Evolutionary conservation across 1,139 yeast genomes (phyloP), one percentile per base, ranked within the genome.

Genomic region (Trichomonascaceae sp.): DNA sequence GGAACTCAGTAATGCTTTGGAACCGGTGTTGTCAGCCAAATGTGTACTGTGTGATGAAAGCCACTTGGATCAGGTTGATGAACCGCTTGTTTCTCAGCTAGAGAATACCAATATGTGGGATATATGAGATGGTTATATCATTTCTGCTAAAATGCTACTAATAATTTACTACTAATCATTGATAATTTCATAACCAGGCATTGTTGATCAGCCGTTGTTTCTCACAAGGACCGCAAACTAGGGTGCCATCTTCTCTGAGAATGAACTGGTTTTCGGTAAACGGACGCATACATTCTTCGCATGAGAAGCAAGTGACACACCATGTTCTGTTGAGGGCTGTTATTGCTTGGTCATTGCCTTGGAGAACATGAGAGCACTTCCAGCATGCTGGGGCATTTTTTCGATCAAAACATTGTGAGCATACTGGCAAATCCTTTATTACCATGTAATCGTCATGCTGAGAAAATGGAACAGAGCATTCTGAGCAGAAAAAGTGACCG

Each of bases 11-110:
- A 73, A 57, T 56, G 83, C 81, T 53, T 70, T 90, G 50, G 95
- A 88, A 60, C 72, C 74, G 1, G 66, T 87, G 10, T 70, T 90
- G 47, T 74, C 84, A 0, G 78, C 79, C 41, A 87, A 84, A 60
- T 93, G 99, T 70, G 78, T 85, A 12, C 71, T 90, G 38, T 93
- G 99, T 70, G 85, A 90, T 57, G 96, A 87, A 48, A 71, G 81
- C 52, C 84, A 81, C 64, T 83, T 93, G 55, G 85, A 83, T 53
- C 75, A 80, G 13, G 77, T 91, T 52, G 97, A 90, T 62, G 79
- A 78, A 50, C 77, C 82, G 1, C 66, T 80, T 4, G 64, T 66
- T 8, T 51, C 59, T 9, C 57, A 53, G 27, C 47, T 53, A 12
- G 63, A 59, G 36, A 57, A 53, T 24, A 43, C 54, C 20, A 51